Base-by-base conservation (phyloP, 306 rosid species). In the Pterocarpus santalinus region DNA sequence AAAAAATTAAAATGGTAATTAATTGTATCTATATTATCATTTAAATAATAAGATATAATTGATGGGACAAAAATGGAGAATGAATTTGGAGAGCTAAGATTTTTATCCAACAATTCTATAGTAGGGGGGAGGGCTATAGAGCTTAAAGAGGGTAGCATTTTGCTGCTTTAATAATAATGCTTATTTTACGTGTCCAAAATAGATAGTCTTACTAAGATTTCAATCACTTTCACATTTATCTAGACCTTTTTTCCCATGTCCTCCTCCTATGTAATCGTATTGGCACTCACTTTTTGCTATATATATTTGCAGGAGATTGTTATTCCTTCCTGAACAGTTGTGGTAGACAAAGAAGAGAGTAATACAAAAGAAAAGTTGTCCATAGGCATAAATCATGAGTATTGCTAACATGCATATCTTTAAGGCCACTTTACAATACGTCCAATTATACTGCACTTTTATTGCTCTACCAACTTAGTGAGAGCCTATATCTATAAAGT, bases 221-320 rank as follows among this genome's bases (percentile, higher is more conserved):
- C 78, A 63, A 72, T 80, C 73, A 62, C 78, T 72, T 72, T 72
- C 57, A 63, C 73, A 12, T 7, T 72, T 63, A 36, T 63, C 73
- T 49, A 79, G 17, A 69, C 28, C 28, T 62, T 30, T 79, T 38
- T 72, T 72, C 72, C 65, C 78, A 62, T 79, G 47, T 51, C 43
- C 32, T 78, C 35, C 39, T 80, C 44, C 15, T 8, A 47, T 38
- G 32, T 8, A 60, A 15, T 60, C 64, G 16, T 35, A 47, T 80
- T 46, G 52, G 60, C 53, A 14, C 22, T 47, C 63, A 52, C 14
- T 41, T 51, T 77, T 66, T 5, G 13, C 47, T 3, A 62, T 35
- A 22, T 22, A 22, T 22, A 22, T 22, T 22, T 22, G 28, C 28
- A 57, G 47, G 70, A 2, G 51, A 79, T 69, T 60, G 60, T 41